Conservation (phyloP, 73 alveolate species). For the Effrenium voratum region DNA sequence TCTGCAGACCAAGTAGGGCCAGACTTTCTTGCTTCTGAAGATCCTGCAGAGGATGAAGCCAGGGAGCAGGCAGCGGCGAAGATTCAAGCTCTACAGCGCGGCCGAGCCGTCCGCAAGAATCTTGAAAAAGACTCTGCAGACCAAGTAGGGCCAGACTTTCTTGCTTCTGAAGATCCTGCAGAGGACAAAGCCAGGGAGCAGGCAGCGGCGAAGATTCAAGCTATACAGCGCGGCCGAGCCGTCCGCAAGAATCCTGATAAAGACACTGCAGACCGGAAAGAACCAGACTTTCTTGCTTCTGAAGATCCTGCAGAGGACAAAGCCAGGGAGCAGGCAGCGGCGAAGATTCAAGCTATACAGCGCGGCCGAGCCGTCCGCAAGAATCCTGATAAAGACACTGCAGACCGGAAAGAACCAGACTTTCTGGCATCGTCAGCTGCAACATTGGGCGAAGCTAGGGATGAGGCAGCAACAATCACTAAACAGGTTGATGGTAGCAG, state of each 20-base stretch:
- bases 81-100: conserved; percentile 48
- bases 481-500: too few relatives aligned
- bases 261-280: not conserved
- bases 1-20: too few relatives aligned
- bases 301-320: not conserved
- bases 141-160: not conserved
- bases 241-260: not conserved
- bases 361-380: conserved; percentile 34
- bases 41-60: conserved; percentile 8
- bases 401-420: too few relatives aligned
- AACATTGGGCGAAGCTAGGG: too few relatives aligned
- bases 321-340: conserved; percentile 31
- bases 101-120: conserved; percentile 24
- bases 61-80: conserved; percentile 28
- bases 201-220: conserved; percentile 42
- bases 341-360: conserved; percentile 49
- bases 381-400: not conserved
- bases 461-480: too few relatives aligned
- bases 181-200: conserved; percentile 13
- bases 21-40: not conserved
- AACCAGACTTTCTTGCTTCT: not conserved
- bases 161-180: not conserved
- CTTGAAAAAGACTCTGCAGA: too few relatives aligned
- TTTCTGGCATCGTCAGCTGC: too few relatives aligned
- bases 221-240: conserved; percentile 41